These are phyloP conservation scores for Cordyceps militaris DNA, from an alignment of 2,329 filamentous ascomycete genomes.

Conservation along the genomic window DNA sequence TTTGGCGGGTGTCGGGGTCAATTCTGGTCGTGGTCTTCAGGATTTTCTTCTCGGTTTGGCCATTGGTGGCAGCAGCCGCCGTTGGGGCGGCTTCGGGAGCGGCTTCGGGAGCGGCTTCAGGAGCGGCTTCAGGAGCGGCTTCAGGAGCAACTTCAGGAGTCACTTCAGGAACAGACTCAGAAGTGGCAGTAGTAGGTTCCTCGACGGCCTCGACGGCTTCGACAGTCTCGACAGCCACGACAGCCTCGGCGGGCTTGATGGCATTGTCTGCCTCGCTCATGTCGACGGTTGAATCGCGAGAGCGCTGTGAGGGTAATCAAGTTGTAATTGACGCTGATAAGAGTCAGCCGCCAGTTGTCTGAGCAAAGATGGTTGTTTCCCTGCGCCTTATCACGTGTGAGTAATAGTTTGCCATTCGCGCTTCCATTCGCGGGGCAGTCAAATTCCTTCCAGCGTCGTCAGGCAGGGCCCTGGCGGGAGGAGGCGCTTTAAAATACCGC, in stretches of 20 bases:
- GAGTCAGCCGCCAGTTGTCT: not conserved
- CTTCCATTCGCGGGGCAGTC: constrained; percentile 6
- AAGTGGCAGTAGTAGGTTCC: constrained; percentile 37
- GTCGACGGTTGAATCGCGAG: not conserved
- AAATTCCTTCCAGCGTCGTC: not conserved
- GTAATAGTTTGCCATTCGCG: constrained; percentile 11
- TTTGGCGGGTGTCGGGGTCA: constrained; percentile 34
- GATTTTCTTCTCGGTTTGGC: constrained; percentile 26
- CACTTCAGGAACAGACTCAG: constrained; percentile 16
- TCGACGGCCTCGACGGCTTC: constrained; percentile 18
- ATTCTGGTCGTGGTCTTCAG: constrained; percentile 39
- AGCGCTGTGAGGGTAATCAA: not conserved
- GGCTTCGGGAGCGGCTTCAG: constrained; percentile 37
- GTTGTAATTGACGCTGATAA: not conserved
- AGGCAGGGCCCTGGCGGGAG: not conserved
- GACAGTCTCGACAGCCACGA: constrained; percentile 42
- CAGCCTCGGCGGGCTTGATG: constrained; percentile 35
- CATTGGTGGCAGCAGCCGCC: constrained; percentile 4
- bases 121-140: constrained; percentile 18
- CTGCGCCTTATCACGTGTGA: not conserved
- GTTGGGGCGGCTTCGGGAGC: constrained; percentile 19
- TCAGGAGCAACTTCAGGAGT: constrained; percentile 29
- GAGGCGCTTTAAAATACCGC: not conserved
- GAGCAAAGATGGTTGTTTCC: not conserved
- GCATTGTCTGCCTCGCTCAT: constrained; percentile 14